Percentiles rank a stretch among this genome's conserved stretches.
Conservation (phyloP, 2,329 filamentous ascomycete genomes). For the Aspergillus aculeatus region DNA sequence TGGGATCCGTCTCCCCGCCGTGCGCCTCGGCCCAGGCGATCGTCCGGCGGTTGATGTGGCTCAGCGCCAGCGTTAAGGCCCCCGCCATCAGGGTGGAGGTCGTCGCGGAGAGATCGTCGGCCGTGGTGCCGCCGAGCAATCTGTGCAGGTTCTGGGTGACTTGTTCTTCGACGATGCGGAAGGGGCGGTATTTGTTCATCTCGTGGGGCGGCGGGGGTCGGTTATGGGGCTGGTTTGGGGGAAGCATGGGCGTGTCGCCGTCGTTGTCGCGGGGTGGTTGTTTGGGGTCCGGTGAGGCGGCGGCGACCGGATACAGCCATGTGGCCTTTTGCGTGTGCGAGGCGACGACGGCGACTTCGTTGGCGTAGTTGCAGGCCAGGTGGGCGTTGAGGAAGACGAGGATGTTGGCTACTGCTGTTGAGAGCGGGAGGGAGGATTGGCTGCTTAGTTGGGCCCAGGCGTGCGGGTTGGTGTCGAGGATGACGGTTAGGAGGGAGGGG, state of each 20-base stretch:
- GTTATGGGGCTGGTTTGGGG: constrained; percentile 15
- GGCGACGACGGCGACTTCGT: constrained; percentile 88
- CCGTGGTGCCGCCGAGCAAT: constrained; percentile 69
- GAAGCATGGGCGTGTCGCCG: constrained; percentile 60
- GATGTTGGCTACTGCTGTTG: constrained; percentile 80
- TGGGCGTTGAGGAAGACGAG: constrained; percentile 97
- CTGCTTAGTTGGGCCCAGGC: constrained; percentile 74
- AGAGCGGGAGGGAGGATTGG: constrained; percentile 68
- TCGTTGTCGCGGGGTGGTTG: constrained; percentile 29
- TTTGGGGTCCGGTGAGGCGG: constrained; percentile 13
- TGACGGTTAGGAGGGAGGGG: constrained; percentile 82
- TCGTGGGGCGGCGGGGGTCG: constrained; percentile 30
- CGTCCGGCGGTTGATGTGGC: constrained; percentile 82
- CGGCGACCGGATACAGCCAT: constrained; percentile 75
- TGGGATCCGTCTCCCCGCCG: constrained; percentile 42
- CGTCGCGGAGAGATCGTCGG: constrained; percentile 57
- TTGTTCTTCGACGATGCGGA: constrained; percentile 79
- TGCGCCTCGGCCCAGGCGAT: constrained; percentile 63
- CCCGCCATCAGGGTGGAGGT: constrained; percentile 87
- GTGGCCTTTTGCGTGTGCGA: constrained; percentile 81
- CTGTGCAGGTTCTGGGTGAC: constrained; percentile 70
- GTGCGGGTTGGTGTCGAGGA: constrained; percentile 94
- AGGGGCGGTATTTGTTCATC: constrained; percentile 92
- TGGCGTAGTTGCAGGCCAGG: constrained; percentile 87
- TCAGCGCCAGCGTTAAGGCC: constrained; percentile 82